These are phyloP conservation scores for Gastrolobium bilobum DNA, from an alignment of 306 rosid species.

Conservation along the genomic window DNA sequence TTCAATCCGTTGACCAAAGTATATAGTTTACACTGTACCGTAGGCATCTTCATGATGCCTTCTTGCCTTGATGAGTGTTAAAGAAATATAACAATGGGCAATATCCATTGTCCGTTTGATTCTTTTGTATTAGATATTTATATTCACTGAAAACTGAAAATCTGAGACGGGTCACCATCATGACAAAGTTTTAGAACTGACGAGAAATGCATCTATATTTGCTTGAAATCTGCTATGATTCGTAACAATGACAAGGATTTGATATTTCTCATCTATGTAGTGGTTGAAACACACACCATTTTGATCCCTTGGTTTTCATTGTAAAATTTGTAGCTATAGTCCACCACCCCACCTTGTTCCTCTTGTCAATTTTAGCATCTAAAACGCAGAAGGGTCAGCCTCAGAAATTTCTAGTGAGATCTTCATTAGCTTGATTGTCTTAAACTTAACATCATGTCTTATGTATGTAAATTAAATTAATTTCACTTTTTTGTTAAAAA, in stretches of 20 bases:
- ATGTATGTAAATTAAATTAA: neutral
- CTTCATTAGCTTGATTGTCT: neutral
- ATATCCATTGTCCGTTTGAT: neutral
- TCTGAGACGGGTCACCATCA: neutral
- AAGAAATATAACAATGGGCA: neutral
- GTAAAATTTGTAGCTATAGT: slow-evolving; percentile 28
- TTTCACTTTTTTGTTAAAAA: neutral
- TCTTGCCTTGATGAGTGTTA: slow-evolving; percentile 1
- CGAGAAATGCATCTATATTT: slow-evolving; percentile 34
- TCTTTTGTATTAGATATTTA: neutral
- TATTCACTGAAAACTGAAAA: slow-evolving; percentile 20
- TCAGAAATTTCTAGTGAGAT: neutral
- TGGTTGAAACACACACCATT: slow-evolving; percentile 1
- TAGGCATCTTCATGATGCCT: neutral
- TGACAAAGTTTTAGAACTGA: slow-evolving; percentile 6
- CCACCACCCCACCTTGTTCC: neutral
- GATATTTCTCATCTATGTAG: neutral
- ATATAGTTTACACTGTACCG: neutral
- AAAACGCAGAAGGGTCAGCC: neutral
- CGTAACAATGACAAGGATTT: neutral
- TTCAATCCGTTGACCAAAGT: neutral
- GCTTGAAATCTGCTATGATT: slow-evolving; percentile 1
- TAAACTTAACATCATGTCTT: neutral
- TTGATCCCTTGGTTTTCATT: slow-evolving; percentile 21
- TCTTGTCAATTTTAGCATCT: neutral